Evolutionary conservation across 1,139 yeast genomes (phyloP).

Genomic region (Yamadazyma epiphylla): DNA sequence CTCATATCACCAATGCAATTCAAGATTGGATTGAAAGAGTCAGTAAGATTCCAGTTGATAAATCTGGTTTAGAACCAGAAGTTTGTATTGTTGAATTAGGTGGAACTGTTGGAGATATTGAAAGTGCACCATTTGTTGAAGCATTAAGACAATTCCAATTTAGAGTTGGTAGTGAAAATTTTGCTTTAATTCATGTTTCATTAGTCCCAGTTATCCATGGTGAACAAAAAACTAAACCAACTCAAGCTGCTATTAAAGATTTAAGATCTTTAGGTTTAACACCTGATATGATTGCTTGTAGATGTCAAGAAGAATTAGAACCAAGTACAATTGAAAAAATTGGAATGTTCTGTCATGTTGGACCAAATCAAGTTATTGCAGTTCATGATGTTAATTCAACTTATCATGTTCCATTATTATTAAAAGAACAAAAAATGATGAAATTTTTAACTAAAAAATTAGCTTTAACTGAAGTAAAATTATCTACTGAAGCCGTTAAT

Average conservation of each 20-base stretch:
- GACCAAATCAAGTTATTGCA: constrained; percentile 93
- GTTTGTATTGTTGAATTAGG: constrained; percentile 96
- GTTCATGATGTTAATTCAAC: constrained; percentile 97
- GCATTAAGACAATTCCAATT: constrained; percentile 98
- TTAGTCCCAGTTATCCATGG: constrained; percentile 97
- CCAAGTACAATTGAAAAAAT: constrained; percentile 85
- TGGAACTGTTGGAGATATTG: constrained; percentile 99
- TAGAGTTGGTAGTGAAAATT: constrained; percentile 90
- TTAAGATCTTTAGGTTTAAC: constrained; percentile 90
- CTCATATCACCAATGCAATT: constrained; percentile 93
- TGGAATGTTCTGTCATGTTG: constrained; percentile 99
- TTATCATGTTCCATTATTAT: constrained; percentile 90
- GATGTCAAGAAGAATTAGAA: constrained; percentile 85
- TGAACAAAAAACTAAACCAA: constrained; percentile 98
- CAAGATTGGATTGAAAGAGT: constrained; percentile 99
- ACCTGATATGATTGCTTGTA: constrained; percentile 97
- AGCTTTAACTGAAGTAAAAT: constrained; percentile 46
- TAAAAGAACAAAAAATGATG: constrained; percentile 84
- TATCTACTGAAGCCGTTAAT: constrained; percentile 51
- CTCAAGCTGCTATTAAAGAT: constrained; percentile 98
- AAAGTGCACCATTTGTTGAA: constrained; percentile 97
- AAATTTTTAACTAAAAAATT: constrained; percentile 70
- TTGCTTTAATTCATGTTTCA: constrained; percentile 94
- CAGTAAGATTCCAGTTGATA: constrained; percentile 87
- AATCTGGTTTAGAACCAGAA: constrained; percentile 83